Conservation (phyloP, 176 grass and related monocot species). For the Calamus simplicifolius region DNA sequence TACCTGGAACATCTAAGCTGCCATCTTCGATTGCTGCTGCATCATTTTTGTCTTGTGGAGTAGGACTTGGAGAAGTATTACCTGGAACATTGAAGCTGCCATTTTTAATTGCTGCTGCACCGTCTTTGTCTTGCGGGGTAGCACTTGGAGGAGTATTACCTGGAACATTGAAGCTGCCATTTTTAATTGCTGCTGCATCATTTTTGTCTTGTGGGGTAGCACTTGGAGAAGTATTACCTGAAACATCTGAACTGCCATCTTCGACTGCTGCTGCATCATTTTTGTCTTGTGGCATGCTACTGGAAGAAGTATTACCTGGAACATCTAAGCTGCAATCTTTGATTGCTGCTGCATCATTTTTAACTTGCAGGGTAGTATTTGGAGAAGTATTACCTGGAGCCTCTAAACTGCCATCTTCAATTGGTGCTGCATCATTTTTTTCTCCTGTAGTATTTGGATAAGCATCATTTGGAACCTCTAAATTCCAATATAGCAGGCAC, state of each 20-base stretch:
- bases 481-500: too few relatives aligned
- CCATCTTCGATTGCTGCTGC: background rate
- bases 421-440: background rate
- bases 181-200: background rate
- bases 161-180: background rate
- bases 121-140: background rate
- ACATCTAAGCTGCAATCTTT: background rate
- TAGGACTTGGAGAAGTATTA: background rate
- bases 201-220: background rate
- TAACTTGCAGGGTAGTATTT: too few relatives aligned
- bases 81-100: background rate
- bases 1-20: background rate
- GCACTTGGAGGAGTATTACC: background rate
- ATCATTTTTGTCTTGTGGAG: background rate
- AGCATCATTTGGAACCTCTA: background rate
- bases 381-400: background rate
- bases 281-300: too few relatives aligned
- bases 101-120: background rate
- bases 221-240: background rate
- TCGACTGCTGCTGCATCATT: too few relatives aligned
- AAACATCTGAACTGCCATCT: too few relatives aligned
- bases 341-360: too few relatives aligned
- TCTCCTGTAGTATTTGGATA: background rate
- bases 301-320: background rate
- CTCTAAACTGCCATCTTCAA: background rate